These are phyloP conservation scores for Ogataea hybrid DNA, from an alignment of 1,139 yeast species.

Conservation along the genomic window DNA sequence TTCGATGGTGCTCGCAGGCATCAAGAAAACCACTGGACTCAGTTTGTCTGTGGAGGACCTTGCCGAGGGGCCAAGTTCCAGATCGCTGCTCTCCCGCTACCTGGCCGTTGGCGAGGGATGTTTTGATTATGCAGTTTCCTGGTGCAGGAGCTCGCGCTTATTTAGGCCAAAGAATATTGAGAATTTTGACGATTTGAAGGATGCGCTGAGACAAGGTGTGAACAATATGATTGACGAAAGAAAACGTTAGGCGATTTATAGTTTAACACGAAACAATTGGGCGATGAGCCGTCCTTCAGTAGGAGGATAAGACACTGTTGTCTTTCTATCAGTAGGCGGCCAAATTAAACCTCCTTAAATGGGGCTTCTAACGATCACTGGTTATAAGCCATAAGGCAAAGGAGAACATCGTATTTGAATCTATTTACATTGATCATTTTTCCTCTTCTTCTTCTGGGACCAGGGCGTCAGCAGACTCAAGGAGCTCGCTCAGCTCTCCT, in stretches of 20 bases:
- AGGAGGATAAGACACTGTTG: conserved; percentile 7
- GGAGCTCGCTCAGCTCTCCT: conserved; percentile 83
- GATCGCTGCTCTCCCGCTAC: conserved; percentile 53
- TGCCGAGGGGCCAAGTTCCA: conserved; percentile 47
- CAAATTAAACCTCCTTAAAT: conserved; percentile 6
- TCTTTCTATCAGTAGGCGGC: conserved; percentile 10
- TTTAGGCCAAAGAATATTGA: conserved; percentile 22
- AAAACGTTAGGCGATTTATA: not conserved
- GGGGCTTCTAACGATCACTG: conserved; percentile 7
- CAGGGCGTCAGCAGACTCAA: conserved; percentile 77
- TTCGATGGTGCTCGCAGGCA: conserved; percentile 63
- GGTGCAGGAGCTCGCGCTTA: conserved; percentile 20
- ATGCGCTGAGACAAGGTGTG: conserved; percentile 26
- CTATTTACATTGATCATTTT: conserved; percentile 7
- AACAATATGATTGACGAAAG: conserved; percentile 17
- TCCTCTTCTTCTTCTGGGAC: conserved; percentile 67
- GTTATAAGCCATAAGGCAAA: conserved; percentile 22
- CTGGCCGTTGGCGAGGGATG: conserved; percentile 30
- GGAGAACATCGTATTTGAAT: conserved; percentile 13
- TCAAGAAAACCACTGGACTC: conserved; percentile 63
- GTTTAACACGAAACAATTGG: not conserved
- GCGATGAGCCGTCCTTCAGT: conserved; percentile 6
- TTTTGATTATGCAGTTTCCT: conserved; percentile 20
- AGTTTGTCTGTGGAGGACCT: conserved; percentile 38
- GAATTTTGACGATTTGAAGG: conserved; percentile 25